Evolutionary conservation across 176 grass and related monocot genomes (phyloP).

Genomic region (Oryza glumipatula): DNA sequence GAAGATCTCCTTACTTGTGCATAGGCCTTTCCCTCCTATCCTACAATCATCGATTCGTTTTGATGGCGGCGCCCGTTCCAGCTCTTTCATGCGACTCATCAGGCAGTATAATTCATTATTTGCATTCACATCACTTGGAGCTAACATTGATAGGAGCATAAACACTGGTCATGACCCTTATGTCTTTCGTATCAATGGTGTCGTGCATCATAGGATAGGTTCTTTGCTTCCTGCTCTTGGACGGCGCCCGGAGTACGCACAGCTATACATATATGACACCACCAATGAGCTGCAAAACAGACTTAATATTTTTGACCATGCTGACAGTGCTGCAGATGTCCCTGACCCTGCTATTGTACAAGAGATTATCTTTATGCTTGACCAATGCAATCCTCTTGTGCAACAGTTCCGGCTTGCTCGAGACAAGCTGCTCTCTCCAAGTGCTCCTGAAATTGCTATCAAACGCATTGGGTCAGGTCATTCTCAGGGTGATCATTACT

Average conservation of each 20-base stretch:
- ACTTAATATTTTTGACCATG: no score
- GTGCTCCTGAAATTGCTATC: no score
- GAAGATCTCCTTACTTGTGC: background rate
- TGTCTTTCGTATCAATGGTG: background rate
- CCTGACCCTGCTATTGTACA: no score
- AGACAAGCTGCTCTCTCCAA: no score
- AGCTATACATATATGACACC: background rate
- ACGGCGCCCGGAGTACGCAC: background rate
- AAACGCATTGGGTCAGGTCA: no score
- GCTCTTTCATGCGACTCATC: background rate
- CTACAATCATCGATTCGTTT: background rate
- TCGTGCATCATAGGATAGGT: background rate
- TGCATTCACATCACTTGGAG: background rate
- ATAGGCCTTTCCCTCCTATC: background rate
- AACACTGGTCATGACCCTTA: background rate
- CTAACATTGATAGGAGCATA: background rate
- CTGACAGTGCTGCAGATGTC: no score
- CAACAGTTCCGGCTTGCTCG: no score
- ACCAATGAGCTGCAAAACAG: no score
- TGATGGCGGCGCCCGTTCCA: background rate
- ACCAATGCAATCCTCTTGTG: no score
- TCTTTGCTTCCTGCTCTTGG: accelerated
- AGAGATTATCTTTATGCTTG: no score
- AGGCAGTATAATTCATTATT: background rate
- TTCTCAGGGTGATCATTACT: no score